A percentile compares a stretch with the other conserved stretches of the same genome.
Conservation (phyloP, 139 green algal genomes). For the Diplosphaera chodatii region DNA sequence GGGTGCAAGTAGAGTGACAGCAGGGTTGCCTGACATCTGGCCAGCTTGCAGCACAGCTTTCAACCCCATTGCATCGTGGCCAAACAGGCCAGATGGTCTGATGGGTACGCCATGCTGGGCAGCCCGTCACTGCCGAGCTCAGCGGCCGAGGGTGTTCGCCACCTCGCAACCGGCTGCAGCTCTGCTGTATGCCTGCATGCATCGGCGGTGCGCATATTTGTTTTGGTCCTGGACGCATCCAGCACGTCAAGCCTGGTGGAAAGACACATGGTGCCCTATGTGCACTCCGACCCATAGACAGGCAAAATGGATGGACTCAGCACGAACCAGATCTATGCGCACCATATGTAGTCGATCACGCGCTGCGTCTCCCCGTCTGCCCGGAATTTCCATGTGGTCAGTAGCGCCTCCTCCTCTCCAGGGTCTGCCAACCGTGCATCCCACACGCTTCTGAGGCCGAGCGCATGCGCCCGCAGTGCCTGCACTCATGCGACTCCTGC, state of each 20-base stretch:
- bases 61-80: not conserved
- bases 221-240: too few species aligned
- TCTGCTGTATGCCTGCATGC: constrained; percentile 13
- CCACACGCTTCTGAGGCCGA: constrained; percentile 32
- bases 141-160: not conserved
- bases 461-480: constrained; percentile 19
- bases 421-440: not conserved
- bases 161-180: not conserved
- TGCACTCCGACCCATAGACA: too few species aligned
- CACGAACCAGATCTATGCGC: not conserved
- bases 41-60: too few species aligned
- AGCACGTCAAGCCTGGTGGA: too few species aligned
- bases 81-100: constrained; percentile 12
- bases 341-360: constrained; percentile 57
- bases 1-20: too few species aligned
- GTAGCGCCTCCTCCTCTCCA: constrained; percentile 7
- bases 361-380: constrained; percentile 29
- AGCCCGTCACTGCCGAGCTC: constrained; percentile 7
- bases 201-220: too few species aligned
- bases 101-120: constrained; percentile 2
- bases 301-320: too few species aligned
- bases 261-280: too few species aligned
- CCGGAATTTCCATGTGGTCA: constrained; percentile 43
- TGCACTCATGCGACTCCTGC: too few species aligned
- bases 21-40: too few species aligned